Evolutionary conservation across 2,329 filamentous ascomycete species (phyloP), one percentile per base, ranked within the genome.

Genomic region (Apiospora rasikravindrae): DNA sequence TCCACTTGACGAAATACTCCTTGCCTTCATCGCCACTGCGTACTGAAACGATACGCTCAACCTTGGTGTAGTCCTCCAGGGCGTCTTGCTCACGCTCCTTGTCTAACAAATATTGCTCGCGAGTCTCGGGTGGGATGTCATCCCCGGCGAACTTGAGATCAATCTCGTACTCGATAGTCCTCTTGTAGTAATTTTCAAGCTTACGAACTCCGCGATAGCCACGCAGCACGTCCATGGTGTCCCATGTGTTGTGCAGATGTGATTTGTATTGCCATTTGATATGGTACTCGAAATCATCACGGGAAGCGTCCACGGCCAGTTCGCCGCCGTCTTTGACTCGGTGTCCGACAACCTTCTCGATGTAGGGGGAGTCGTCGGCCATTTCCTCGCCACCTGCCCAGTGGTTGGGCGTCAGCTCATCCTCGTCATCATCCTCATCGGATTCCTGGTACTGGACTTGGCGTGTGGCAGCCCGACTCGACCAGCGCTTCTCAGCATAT

Each of bases 251-350:
- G 84, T 99, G 96, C 77, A 97, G 92, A 81, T 99, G 95, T 14
- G 96, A 97, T 82, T 95, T 94, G 76, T 92, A 94, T 82, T 98
- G 94, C 96, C 97, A 99, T 85, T 99, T 99, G 83, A 99, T 95
- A 82, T 92, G 89, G 77, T 88, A 99, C 79, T 98, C 94, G 77
- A 96, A 98, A 79, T 98, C 94, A 70, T 95, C 90, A 76, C 88
- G 87, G 33, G 83, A 86, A 1, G 87, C 81, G 67, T 94, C 91
- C 71, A 86, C 85, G 19, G 87, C 83, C 72, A 90, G 81, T 74
- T 89, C 89, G 67, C 88, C 83, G 22, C 88, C 94, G 45, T 94
- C 92, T 80, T 91, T 93, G 49, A 94, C 85, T 68, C 93, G 91
- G 82, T 98, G 95, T 75, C 97, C 94, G 70, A 99, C 89, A 70